These are phyloP conservation scores for Russula foetens DNA, from an alignment of 768 basidiomycete species.

Conservation along the genomic window DNA sequence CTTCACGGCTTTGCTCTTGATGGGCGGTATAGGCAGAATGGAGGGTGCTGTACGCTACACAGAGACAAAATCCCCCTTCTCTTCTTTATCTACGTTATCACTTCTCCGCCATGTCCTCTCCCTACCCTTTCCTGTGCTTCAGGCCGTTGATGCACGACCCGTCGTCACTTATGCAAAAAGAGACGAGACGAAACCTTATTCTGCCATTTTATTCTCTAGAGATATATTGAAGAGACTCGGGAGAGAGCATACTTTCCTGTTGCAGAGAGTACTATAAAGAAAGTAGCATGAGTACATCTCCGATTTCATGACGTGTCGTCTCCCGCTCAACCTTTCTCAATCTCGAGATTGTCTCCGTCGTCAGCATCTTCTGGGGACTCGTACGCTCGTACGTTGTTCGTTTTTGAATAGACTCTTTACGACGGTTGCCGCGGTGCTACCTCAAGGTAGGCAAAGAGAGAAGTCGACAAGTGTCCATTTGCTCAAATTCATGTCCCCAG, in stretches of 20 bases:
- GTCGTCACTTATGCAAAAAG: too few relatives aligned
- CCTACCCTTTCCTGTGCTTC: too few relatives aligned
- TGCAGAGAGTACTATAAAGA: too few relatives aligned
- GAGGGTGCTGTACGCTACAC: background rate
- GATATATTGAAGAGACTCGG: too few relatives aligned
- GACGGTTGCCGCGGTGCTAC: slow-evolving; percentile 42
- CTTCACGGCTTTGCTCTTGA: too few relatives aligned
- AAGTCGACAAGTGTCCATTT: slow-evolving; percentile 75
- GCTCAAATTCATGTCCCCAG: slow-evolving; percentile 27
- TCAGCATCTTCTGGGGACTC: slow-evolving; percentile 88
- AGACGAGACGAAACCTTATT: too few relatives aligned
- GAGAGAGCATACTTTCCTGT: background rate
- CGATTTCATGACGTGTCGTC: background rate
- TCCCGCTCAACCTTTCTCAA: slow-evolving; percentile 43
- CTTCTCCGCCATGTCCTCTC: background rate
- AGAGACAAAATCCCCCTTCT: background rate
- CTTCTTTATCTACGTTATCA: background rate
- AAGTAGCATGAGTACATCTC: background rate
- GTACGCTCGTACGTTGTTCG: slow-evolving; percentile 49
- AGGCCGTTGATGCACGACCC: too few relatives aligned
- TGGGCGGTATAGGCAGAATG: too few relatives aligned
- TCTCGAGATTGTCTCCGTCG: slow-evolving; percentile 76
- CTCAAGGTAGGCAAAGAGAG: slow-evolving; percentile 79
- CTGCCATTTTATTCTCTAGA: too few relatives aligned
- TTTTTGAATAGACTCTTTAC: background rate